Evolutionary conservation across 2,329 filamentous ascomycete species (phyloP), one percentile per base, ranked within the genome.

Genomic region (Colletotrichum noveboracense): DNA sequence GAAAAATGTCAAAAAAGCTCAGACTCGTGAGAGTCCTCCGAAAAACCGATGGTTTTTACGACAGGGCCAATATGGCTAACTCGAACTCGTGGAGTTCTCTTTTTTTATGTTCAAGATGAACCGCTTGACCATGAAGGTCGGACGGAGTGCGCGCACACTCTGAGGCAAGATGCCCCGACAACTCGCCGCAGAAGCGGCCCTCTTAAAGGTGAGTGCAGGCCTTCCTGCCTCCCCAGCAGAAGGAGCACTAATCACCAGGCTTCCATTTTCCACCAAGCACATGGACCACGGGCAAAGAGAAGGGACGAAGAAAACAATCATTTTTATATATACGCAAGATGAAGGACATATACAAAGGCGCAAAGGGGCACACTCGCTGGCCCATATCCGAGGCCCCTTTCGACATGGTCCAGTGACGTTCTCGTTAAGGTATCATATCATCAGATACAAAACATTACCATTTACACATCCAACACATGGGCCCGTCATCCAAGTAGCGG

Each of bases 381-480:
- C 26, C n/a, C 18, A 34, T 13, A 66, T 36, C 43, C 56, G 4
- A 48, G 30, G 38, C 7, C 48, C n/a, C 24, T 30, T 48, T 12
- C 55, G 61, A 62, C 68, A 30, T 43, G 48, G 38, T 72, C 62
- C 55, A 55, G 16, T 72, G 52, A 61, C 61, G 26, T 66, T 52
- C 38, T 72, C 36, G 36, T 38, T 32, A 26, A 43, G 32, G 58
- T 74, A 61, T 71, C 52, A 60, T 66, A 26, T 26, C 48, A 26
- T 66, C 28, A 38, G 48, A 61, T 66, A 67, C 70, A 62, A 75
- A 61, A 72, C 62, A n/a, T 67, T 66, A 56, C 56, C 38, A 56
- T 68, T 58, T 43, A 62, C 56, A 62, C 38, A 21, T 73, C 26
- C 48, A 71, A 32, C 36, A 30, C 43, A 26, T 38, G 61, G n/a